Base-by-base conservation (phyloP, 192 early-diverging fungal species). In the Podila minutissima region DNA sequence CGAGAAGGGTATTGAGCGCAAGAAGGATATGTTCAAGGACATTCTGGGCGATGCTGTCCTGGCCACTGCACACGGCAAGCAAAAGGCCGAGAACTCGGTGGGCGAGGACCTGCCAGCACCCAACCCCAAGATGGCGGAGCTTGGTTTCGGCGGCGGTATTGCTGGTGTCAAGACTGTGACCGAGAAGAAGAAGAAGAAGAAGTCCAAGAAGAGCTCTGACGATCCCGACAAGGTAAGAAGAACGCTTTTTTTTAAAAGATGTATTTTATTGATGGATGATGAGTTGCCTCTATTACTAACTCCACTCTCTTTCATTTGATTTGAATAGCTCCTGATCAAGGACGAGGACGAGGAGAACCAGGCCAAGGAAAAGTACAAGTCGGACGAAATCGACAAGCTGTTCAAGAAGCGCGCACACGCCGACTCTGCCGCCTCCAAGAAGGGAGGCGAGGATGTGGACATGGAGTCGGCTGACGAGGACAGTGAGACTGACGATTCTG, bases 1-100 rank as follows among this genome's bases (percentile, higher is more conserved):
- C 66, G 88, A 94, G 82, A 87, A 88, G 83, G 93, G 92, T 13
- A 74, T 89, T 38, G 92, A 95, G 63, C 88, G 90, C 69, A 91
- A 92, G 75, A 84, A 86, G 79, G 90, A 89, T 17, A 91, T 96
- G 92, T 95, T 96, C 71, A 89, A 89, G 73, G 95, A 94, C 67
- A 89, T 95, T 74, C 69, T 94, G 22, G 92, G 77, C 13, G 88
- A 90, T 71, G 74, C 82, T 11, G 76, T 76, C 26, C 51, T 66
- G 48, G 66, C 64, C 32, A 75, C 75, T 22, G 59, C 65, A 3
- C 73, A 83, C 63, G 82, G 65, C 66, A 69, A 77, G 63, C 74
- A 83, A 74, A 46, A 74, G 29, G 65, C 72, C 6, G 46, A 69
- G 60, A 60, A 51, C 53, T 66, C 64, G 26, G 37, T 59, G 19